A percentile compares a stretch with the other conserved stretches of the same genome.
phyloP scores from a whole-genome alignment of 805 yeast genomes.

The Candida tammaniensis region DNA sequence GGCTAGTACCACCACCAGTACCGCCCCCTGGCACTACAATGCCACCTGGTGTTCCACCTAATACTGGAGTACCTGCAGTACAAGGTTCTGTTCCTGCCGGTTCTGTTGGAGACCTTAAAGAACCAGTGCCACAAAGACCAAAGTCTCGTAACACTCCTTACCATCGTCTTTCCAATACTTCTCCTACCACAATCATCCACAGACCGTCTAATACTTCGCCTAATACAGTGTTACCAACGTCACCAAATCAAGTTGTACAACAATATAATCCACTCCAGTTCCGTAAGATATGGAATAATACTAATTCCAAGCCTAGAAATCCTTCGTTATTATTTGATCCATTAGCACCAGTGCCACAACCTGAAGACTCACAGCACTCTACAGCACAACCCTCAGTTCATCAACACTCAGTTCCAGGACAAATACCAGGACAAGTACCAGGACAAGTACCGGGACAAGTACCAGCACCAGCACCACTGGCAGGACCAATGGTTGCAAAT shows the following conservation, averaged over 20 bases:
- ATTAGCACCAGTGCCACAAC: constrained; percentile 39
- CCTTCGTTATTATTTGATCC: constrained; percentile 53
- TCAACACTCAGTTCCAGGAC: constrained; percentile 10
- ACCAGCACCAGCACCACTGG: background rate
- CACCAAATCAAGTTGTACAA: constrained; percentile 13
- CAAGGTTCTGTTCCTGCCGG: background rate
- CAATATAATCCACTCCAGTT: constrained; percentile 30
- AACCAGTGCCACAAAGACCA: constrained; percentile 8
- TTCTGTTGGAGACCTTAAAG: constrained; percentile 1
- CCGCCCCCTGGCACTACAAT: constrained; percentile 1
- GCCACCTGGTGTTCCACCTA: background rate
- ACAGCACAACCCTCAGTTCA: constrained; percentile 1
- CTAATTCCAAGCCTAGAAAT: constrained; percentile 32
- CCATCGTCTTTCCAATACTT: constrained; percentile 7
- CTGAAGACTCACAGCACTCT: constrained; percentile 1
- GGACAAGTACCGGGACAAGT: background rate
- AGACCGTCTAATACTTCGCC: constrained; percentile 6
- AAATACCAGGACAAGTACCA: constrained; percentile 3
- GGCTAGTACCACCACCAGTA: background rate
- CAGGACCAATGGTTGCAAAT: background rate
- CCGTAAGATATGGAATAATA: constrained; percentile 30
- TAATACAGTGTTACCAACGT: background rate
- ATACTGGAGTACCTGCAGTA: background rate
- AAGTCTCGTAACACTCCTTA: background rate
- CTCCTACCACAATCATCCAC: constrained; percentile 7